phyloP scores from a whole-genome alignment of 768 basidiomycete genomes.

The Rubroboletus pulcherrimus region DNA sequence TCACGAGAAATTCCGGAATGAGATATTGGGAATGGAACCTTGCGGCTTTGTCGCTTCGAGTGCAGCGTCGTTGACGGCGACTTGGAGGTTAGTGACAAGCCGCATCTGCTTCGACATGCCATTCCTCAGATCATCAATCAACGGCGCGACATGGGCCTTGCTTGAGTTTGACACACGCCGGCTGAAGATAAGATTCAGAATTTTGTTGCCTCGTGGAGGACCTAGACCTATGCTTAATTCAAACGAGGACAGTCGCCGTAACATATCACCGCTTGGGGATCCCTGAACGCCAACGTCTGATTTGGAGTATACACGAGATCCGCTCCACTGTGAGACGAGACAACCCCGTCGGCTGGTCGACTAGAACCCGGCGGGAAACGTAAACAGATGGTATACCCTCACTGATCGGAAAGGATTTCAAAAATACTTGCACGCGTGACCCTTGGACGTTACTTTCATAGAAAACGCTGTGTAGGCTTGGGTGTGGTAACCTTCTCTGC shows the following conservation, averaged over 20 bases:
- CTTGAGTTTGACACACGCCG: neutral
- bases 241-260: neutral
- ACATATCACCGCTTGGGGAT: neutral
- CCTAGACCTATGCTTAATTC: neutral
- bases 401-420: conserved; percentile 5
- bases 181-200: neutral
- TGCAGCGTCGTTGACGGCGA: neutral
- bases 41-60: neutral
- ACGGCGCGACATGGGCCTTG: neutral
- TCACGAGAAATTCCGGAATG: neutral
- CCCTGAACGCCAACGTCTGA: neutral
- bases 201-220: neutral
- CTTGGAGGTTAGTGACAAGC: neutral
- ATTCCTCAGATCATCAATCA: neutral
- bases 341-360: neutral
- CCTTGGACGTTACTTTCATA: neutral
- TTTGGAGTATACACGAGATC: conserved; percentile 2
- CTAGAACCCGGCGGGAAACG: neutral
- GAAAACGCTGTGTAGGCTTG: neutral
- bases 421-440: neutral
- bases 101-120: neutral
- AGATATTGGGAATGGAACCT: neutral
- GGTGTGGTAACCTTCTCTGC: neutral
- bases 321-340: conserved; percentile 13
- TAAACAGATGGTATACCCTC: conserved; percentile 6